Conservation (phyloP, 495 filamentous ascomycete genomes). For the Penicillium bialowiezense region DNA sequence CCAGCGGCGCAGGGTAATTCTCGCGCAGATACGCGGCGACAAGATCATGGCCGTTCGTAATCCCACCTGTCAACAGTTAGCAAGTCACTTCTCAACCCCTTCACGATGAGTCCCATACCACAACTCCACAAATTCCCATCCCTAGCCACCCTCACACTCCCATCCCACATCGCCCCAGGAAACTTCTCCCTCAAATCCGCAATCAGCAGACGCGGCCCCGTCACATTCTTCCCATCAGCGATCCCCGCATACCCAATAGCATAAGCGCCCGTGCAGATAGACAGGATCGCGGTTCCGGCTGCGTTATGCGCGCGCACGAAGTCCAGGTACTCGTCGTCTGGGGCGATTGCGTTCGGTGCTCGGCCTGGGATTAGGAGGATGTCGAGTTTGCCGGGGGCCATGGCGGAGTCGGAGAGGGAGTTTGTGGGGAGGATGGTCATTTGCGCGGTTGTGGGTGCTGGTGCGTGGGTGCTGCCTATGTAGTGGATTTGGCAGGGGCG, state of each 20-base stretch:
- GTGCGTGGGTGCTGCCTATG: constrained; percentile 31
- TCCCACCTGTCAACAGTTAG: constrained; percentile 40
- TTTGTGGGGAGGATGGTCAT: constrained; percentile 35
- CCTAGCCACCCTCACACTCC: constrained; percentile 44
- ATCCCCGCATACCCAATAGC: constrained; percentile 50
- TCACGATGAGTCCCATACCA: constrained; percentile 40
- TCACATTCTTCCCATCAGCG: constrained; percentile 42
- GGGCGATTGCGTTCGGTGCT: constrained; percentile 34
- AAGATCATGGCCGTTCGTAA: constrained; percentile 64
- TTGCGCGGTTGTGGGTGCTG: constrained; percentile 33
- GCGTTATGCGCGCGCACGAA: constrained; percentile 46
- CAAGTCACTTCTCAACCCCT: not conserved
- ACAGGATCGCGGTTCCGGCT: constrained; percentile 43
- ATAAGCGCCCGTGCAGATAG: constrained; percentile 53
- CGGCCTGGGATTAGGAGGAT: constrained; percentile 53
- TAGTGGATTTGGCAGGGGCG: constrained; percentile 42
- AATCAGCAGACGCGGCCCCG: constrained; percentile 52
- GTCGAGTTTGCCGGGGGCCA: constrained; percentile 48
- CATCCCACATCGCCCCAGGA: constrained; percentile 43
- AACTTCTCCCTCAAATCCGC: constrained; percentile 39
- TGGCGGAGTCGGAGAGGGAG: constrained; percentile 37
- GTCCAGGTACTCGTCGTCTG: constrained; percentile 28
- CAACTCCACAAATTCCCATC: constrained; percentile 62
- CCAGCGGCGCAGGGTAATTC: constrained; percentile 43
- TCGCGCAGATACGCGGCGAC: constrained; percentile 52